phyloP scores from a whole-genome alignment of 441 rosid genomes.

The Lepidium campestre region DNA sequence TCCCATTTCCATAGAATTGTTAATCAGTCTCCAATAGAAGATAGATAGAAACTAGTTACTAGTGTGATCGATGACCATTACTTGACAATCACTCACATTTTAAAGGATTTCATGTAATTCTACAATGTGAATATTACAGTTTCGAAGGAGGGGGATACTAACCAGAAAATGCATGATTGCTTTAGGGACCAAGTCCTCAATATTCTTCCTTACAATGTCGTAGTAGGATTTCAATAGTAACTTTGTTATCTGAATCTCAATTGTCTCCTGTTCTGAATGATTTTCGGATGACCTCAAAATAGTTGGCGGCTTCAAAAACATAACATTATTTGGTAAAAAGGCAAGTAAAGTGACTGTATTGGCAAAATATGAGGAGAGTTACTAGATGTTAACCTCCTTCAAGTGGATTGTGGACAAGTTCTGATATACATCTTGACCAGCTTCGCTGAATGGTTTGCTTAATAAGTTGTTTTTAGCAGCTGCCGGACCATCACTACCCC shows the following conservation, averaged over 20 bases:
- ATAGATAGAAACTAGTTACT: not conserved
- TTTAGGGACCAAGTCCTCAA: constrained; percentile 83
- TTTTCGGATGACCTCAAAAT: constrained; percentile 70
- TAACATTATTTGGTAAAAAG: constrained; percentile 1
- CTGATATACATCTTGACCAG: constrained; percentile 44
- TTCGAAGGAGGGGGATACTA: constrained; percentile 7
- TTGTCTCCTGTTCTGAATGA: constrained; percentile 70
- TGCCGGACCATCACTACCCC: constrained; percentile 53
- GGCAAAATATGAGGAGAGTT: not conserved
- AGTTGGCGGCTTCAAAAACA: constrained; percentile 65
- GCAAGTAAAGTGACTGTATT: not conserved
- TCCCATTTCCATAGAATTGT: not conserved
- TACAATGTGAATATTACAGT: not conserved
- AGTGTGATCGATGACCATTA: not conserved
- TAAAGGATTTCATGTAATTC: not conserved
- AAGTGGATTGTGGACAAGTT: constrained; percentile 63
- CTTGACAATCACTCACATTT: no score
- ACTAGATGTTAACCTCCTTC: constrained; percentile 53
- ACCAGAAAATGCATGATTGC: constrained; percentile 99
- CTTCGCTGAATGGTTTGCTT: constrained; percentile 43
- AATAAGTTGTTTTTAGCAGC: constrained; percentile 50
- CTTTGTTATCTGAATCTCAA: constrained; percentile 78
- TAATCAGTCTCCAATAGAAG: not conserved
- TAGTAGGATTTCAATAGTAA: constrained; percentile 80
- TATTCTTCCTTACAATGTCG: constrained; percentile 87